Conservation (phyloP, 2,329 filamentous ascomycete species). For the Saccharata proteae region DNA sequence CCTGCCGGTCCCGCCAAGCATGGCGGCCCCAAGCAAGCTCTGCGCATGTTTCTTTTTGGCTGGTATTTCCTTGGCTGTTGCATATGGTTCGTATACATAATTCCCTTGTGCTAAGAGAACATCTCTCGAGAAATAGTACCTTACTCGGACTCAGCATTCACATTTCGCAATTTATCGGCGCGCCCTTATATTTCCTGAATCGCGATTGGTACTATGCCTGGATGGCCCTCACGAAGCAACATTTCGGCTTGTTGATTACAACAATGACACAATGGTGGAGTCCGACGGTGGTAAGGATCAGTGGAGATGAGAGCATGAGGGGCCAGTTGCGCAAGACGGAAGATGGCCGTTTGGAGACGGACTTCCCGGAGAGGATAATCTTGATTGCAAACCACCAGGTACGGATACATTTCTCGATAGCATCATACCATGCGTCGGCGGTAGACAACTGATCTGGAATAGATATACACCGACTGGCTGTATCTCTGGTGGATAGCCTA, state of each 20-base stretch:
- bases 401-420: constrained; percentile 8
- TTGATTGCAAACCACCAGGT: constrained; percentile 76
- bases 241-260: constrained; percentile 63
- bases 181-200: constrained; percentile 62
- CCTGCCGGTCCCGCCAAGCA: constrained; percentile 29
- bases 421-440: background rate
- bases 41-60: constrained; percentile 32
- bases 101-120: constrained; percentile 15
- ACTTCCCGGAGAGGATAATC: constrained; percentile 69
- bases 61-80: constrained; percentile 34
- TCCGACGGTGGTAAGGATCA: constrained; percentile 66
- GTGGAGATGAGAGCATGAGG: constrained; percentile 66
- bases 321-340: constrained; percentile 57
- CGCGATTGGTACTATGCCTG: constrained; percentile 69
- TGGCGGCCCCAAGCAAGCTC: constrained; percentile 27
- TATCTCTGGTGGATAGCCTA: constrained; percentile 92
- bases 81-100: constrained; percentile 24
- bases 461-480: constrained; percentile 80
- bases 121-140: constrained; percentile 3
- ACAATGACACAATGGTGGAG: constrained; percentile 79
- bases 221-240: constrained; percentile 77
- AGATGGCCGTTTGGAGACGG: constrained; percentile 60
- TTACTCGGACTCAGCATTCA: constrained; percentile 30
- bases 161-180: constrained; percentile 58
- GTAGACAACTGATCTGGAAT: constrained; percentile 10